Base-by-base conservation (phyloP, 495 filamentous ascomycete species). In the Penicillium diatomitis region DNA sequence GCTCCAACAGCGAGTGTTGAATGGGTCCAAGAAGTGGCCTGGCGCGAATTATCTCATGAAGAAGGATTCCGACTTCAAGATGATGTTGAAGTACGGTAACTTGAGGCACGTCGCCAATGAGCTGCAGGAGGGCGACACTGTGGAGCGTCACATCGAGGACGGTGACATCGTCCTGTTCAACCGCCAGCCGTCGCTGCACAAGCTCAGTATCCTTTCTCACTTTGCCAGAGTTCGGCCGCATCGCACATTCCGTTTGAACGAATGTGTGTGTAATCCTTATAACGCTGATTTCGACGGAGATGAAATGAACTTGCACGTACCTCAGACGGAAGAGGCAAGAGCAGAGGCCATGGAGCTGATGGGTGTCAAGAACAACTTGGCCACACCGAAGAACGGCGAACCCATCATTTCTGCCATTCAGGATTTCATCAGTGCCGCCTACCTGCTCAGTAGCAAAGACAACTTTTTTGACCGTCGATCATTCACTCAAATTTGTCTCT, bases 271-370 rank as follows among this genome's bases (percentile, higher is more conserved):
- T 63, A 91, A 88, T 38, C 92, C 92, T 6, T 98, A 98, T 77
- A 98, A 98, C 67, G 92, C 92, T 39, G 92, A 98, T 82, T 98
- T 98, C 61, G 92, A 98, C 57, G 92, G 92, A 55, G 92, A 98
- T 53, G 92, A 98, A 66, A 98, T 98, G 92, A 98, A 98, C 58
- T 66, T 98, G 52, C 92, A 98, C 67, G 90, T 98, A 4, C 92
- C 92, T 10, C 92, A 98, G 63, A 98, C 94, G 2, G 92, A 97
- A 70, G 92, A 98, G 69, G 92, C 92, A 8, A 80, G 94, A 43
- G 85, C 90, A 6, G 92, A 98, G 62, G 92, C 92, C 0, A 92
- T 95, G 66, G 87, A 90, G 60, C 68, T 98, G 38, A 98, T 98
- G 94, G 94, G 94, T 41, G 92, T 98, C 3, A 95, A 96, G 67